Conservation (phyloP, 2,329 filamentous ascomycete species). For the Cercospora sp. region DNA sequence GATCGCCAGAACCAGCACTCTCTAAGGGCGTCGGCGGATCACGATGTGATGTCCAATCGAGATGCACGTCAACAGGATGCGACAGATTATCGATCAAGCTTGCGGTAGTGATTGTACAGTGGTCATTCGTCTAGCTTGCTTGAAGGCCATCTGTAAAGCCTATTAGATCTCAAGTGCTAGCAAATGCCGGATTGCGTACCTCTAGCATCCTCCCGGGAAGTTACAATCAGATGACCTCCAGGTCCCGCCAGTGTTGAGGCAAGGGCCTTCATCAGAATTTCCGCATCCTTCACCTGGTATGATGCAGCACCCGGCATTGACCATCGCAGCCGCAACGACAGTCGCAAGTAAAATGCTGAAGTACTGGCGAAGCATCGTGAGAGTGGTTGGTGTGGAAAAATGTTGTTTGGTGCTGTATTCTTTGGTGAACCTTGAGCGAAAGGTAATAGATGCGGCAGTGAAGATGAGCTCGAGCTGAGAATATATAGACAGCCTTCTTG, state of each 20-base stretch:
- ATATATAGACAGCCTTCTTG: not conserved
- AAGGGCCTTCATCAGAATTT: not conserved
- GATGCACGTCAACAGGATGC: not conserved
- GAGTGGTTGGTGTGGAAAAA: not conserved
- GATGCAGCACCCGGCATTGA: not conserved
- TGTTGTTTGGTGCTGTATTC: not conserved
- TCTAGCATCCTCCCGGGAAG: not conserved
- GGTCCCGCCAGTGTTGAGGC: not conserved
- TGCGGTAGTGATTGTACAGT: not conserved
- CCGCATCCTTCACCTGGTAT: not conserved
- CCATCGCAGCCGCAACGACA: not conserved
- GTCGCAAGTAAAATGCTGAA: not conserved
- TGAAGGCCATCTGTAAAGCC: not conserved
- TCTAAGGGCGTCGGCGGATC: not conserved
- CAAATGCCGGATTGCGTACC: not conserved
- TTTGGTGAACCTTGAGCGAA: not conserved
- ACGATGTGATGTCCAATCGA: not conserved
- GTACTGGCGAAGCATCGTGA: not conserved
- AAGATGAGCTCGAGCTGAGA: not conserved
- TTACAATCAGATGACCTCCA: not conserved
- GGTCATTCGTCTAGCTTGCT: not conserved
- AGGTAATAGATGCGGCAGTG: not conserved
- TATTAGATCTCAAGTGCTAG: not conserved
- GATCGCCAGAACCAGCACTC: not conserved
- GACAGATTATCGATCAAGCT: not conserved